Evolutionary conservation across 2,329 filamentous ascomycete genomes (phyloP).

Genomic region (Fusarium sacchari): DNA sequence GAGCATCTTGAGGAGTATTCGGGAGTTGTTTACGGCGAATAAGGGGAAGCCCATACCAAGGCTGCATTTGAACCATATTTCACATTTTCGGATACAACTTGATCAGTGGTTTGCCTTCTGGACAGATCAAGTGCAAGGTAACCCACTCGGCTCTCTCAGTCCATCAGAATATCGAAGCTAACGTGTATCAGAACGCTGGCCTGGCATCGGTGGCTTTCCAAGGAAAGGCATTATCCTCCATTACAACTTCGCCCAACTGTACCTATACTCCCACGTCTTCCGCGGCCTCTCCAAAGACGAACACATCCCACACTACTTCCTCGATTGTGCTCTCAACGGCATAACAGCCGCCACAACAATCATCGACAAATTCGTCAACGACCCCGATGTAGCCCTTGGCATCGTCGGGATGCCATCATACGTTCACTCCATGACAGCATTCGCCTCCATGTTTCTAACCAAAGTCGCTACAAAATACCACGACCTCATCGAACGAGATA

Average conservation of each 20-base stretch:
- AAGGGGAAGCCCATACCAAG: constrained; percentile 61
- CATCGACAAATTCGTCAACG: constrained; percentile 53
- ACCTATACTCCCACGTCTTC: constrained; percentile 53
- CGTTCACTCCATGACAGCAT: constrained; percentile 62
- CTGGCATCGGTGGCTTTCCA: constrained; percentile 49
- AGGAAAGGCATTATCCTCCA: constrained; percentile 51
- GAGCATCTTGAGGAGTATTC: constrained; percentile 64
- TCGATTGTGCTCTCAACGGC: constrained; percentile 42
- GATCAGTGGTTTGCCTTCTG: constrained; percentile 51
- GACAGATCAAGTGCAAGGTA: constrained; percentile 45
- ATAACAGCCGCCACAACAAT: constrained; percentile 52
- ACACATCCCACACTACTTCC: constrained; percentile 44
- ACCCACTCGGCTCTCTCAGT: neutral
- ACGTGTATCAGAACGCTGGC: constrained; percentile 46
- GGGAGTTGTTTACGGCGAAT: constrained; percentile 65
- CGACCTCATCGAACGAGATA: constrained; percentile 50
- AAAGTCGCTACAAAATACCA: constrained; percentile 56
- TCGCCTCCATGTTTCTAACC: constrained; percentile 60
- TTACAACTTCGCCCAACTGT: constrained; percentile 52
- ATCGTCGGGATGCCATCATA: constrained; percentile 59
- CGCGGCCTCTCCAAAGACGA: constrained; percentile 46
- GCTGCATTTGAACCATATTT: constrained; percentile 60
- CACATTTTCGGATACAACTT: constrained; percentile 46
- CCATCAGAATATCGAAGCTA: neutral
- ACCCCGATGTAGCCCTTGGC: constrained; percentile 51